Base-by-base conservation (phyloP, 257 asterid genomes). In the Rauvolfia tetraphylla region DNA sequence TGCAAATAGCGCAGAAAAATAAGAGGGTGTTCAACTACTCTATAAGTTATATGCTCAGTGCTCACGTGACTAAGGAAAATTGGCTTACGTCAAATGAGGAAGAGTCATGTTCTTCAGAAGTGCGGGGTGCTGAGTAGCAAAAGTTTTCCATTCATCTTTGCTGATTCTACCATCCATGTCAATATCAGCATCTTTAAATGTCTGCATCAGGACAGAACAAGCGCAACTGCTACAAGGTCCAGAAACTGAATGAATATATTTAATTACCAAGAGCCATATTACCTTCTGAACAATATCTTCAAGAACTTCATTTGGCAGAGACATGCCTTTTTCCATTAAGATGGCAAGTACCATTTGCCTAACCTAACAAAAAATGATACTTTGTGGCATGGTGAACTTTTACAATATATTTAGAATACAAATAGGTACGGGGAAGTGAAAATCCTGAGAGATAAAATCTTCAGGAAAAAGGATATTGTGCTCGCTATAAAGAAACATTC, bases 71-170 rank as follows among this genome's bases (percentile, higher is more conserved):
- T 8, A 34, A 29, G 67, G 23, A 72, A n/a, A 34, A 36, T 34
- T 49, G 44, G 67, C 13, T 20, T 75, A 75, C 79, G 46, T 75
- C 61, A 75, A 48, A 29, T 29, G 22, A 63, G 79, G 61, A 63
- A 75, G 72, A 25, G 79, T 75, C 79, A 75, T 63, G n/a, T 75
- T 75, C 62, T 61, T 75, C 12, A 75, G 59, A 22, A 75, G 72
- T 29, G 62, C 41, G 0, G 78, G 72, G 62, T 75, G 59, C 57
- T 67, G 36, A 63, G 39, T 46, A 27, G 42, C 48, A 34, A 75
- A 63, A 51, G 39, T 22, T 46, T 63, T 63, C 78, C 72, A 62
- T 15, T 75, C 78, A 42, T 75, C 41, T 63, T 75, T 75, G 71
- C 44, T 48, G 49, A 75, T 75, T 54, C 39, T 63, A 48, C 79